These are phyloP conservation scores for Nyssa sinensis DNA, from an alignment of 148 eudicot genomes.

Conservation along the genomic window DNA sequence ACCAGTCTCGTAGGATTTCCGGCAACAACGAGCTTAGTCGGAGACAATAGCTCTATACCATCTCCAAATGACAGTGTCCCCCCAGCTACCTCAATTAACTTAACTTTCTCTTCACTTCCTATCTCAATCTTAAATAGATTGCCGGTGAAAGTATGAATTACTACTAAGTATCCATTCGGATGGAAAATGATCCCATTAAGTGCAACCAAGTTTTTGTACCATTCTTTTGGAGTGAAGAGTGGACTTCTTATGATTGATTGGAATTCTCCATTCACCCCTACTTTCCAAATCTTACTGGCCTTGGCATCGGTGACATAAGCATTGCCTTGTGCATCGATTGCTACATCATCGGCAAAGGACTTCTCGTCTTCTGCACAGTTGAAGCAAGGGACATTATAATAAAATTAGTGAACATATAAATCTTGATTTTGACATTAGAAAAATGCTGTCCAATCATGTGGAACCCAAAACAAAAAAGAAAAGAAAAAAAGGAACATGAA, in stretches of 20 bases:
- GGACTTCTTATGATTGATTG: slow-evolving; percentile 52
- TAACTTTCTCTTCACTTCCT: slow-evolving; percentile 31
- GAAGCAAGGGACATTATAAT: background rate
- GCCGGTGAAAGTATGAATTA: slow-evolving; percentile 67
- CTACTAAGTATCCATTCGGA: slow-evolving; percentile 74
- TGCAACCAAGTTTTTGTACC: slow-evolving; percentile 66
- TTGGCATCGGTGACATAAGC: slow-evolving; percentile 73
- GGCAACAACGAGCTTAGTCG: slow-evolving; percentile 67
- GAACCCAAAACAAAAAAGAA: too few relatives aligned
- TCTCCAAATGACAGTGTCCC: slow-evolving; percentile 60
- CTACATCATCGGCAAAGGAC: slow-evolving; percentile 80
- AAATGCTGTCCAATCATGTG: too few relatives aligned
- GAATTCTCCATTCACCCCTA: slow-evolving; percentile 49
- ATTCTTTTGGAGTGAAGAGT: slow-evolving; percentile 63
- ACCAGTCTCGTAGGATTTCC: slow-evolving; percentile 61
- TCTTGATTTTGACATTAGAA: too few relatives aligned
- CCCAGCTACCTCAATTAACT: slow-evolving; percentile 41
- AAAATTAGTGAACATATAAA: too few relatives aligned
- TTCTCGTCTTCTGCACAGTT: slow-evolving; percentile 53
- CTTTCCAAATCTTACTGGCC: slow-evolving; percentile 76
- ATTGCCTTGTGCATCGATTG: slow-evolving; percentile 77
- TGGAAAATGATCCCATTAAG: slow-evolving; percentile 88
- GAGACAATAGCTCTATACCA: slow-evolving; percentile 73
- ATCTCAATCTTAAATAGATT: slow-evolving; percentile 59
- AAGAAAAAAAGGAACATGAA: too few relatives aligned